Evolutionary conservation across 116 monocot species (phyloP).

Genomic region (Papilionanthe hybrid): DNA sequence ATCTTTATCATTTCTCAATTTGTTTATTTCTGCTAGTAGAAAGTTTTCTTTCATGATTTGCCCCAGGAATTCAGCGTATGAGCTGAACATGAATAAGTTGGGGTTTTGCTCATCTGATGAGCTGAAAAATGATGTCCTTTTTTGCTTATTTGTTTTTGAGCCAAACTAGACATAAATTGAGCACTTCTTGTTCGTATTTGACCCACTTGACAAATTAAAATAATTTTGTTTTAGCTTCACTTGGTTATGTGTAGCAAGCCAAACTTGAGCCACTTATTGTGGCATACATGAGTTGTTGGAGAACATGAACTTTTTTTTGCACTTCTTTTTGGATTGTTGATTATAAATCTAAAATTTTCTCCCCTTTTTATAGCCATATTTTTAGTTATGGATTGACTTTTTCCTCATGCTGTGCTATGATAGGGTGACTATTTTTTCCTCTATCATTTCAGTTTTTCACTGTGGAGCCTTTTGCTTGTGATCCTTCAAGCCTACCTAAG

Average conservation of each 20-base stretch:
- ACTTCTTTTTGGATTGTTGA: not conserved
- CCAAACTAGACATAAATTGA: not conserved
- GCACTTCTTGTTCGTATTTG: not conserved
- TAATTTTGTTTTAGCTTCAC: not conserved
- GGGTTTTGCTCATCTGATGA: not conserved
- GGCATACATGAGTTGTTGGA: not conserved
- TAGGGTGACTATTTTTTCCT: not conserved
- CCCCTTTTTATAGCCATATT: not conserved
- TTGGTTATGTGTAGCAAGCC: not conserved
- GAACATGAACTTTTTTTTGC: not conserved
- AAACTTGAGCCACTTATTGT: not conserved
- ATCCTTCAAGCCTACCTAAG: slow-evolving; percentile 32
- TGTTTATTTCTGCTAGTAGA: too few species aligned
- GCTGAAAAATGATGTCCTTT: not conserved
- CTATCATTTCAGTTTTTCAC: slow-evolving; percentile 29
- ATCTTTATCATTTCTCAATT: too few species aligned
- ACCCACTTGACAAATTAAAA: not conserved
- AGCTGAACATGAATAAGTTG: not conserved
- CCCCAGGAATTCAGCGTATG: too few species aligned
- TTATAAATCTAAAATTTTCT: not conserved
- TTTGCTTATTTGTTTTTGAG: not conserved
- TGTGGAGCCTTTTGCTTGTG: slow-evolving; percentile 30
- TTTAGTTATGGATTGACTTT: not conserved
- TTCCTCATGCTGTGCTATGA: not conserved
- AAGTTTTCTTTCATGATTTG: too few species aligned